Percentiles rank a stretch among this genome's conserved stretches.
These are phyloP conservation scores for Dactylellina drechsleri DNA, from an alignment of 2,329 filamentous ascomycete genomes.

Conservation along the genomic window DNA sequence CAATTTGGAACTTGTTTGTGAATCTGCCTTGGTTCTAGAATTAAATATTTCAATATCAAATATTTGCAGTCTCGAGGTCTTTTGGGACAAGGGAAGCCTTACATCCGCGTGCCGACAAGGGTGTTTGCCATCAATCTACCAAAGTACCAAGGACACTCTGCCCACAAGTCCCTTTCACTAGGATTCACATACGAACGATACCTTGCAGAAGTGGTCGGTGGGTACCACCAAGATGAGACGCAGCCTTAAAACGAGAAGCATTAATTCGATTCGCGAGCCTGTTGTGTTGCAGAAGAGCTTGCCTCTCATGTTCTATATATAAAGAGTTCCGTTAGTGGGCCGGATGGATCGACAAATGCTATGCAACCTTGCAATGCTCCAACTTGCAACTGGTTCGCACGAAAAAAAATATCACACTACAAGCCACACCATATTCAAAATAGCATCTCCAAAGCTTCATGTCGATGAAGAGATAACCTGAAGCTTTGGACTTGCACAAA, in stretches of 20 bases:
- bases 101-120: slow-evolving; percentile 19
- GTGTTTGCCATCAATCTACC: slow-evolving; percentile 38
- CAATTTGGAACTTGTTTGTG: slow-evolving; percentile 33
- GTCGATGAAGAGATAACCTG: slow-evolving; percentile 9
- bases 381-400: slow-evolving; percentile 22
- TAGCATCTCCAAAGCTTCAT: slow-evolving; percentile 26
- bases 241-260: slow-evolving; percentile 34
- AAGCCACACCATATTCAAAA: slow-evolving; percentile 46
- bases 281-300: slow-evolving; percentile 37
- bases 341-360: slow-evolving; percentile 35
- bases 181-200: slow-evolving; percentile 22
- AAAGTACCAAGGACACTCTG: not conserved
- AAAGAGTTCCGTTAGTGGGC: slow-evolving; percentile 16
- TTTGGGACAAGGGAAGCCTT: slow-evolving; percentile 45
- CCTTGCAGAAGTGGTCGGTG: slow-evolving; percentile 1
- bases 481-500: slow-evolving; percentile 7
- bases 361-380: slow-evolving; percentile 18
- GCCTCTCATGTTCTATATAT: slow-evolving; percentile 39
- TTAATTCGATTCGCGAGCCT: slow-evolving; percentile 26
- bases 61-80: slow-evolving; percentile 20
- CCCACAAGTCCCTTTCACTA: slow-evolving; percentile 15
- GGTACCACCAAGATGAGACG: slow-evolving; percentile 26
- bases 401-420: no score
- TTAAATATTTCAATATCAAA: slow-evolving; percentile 28
- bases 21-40: slow-evolving; percentile 40